phyloP scores from a whole-genome alignment of 805 yeast species.

The Wickerhamomyces chambardii region DNA sequence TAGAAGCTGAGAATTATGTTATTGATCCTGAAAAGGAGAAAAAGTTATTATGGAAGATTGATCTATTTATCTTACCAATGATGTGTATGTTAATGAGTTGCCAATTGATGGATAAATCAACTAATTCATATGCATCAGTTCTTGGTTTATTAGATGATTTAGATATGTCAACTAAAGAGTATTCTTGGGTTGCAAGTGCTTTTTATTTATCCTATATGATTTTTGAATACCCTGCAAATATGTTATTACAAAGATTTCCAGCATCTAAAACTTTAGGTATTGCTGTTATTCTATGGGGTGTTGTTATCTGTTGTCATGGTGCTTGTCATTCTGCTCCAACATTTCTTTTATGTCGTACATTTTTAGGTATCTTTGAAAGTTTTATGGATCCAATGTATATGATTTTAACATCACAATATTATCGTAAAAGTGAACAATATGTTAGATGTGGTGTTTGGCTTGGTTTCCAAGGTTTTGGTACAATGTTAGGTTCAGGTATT shows the following conservation, averaged over 20 bases:
- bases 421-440: slow-evolving; percentile 26
- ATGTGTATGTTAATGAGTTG: slow-evolving; percentile 22
- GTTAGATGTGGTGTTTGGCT: slow-evolving; percentile 32
- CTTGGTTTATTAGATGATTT: slow-evolving; percentile 27
- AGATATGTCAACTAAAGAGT: slow-evolving; percentile 27
- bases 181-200: slow-evolving; percentile 35
- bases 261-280: slow-evolving; percentile 26
- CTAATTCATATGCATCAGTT: slow-evolving; percentile 28
- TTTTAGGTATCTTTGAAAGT: slow-evolving; percentile 34
- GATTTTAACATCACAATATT: slow-evolving; percentile 39
- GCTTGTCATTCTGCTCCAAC: slow-evolving; percentile 27
- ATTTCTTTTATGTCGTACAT: slow-evolving; percentile 29
- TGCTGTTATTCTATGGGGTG: slow-evolving; percentile 29
- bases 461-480: slow-evolving; percentile 32
- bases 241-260: slow-evolving; percentile 31
- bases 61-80: slow-evolving; percentile 25
- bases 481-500: slow-evolving; percentile 36
- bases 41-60: slow-evolving; percentile 25
- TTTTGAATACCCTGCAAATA: slow-evolving; percentile 35
- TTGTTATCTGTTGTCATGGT: slow-evolving; percentile 22
- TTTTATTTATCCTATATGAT: slow-evolving; percentile 38
- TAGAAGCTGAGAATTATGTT: not conserved
- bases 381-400: slow-evolving; percentile 36
- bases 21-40: slow-evolving; percentile 8
- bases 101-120: slow-evolving; percentile 29